These are phyloP conservation scores for Lomentospora prolificans DNA, from an alignment of 2,329 filamentous ascomycete species.

Conservation along the genomic window DNA sequence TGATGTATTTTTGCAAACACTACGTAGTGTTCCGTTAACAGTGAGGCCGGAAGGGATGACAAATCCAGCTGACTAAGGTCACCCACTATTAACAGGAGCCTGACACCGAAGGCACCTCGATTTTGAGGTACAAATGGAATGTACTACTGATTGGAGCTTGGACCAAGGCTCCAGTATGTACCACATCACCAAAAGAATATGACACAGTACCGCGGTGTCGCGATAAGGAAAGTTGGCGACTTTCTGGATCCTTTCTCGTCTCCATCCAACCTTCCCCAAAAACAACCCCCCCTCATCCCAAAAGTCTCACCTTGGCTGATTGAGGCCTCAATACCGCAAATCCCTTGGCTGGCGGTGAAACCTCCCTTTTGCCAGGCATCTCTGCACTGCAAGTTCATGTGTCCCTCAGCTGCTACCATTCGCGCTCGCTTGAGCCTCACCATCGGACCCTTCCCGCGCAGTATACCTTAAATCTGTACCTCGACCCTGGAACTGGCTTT, in stretches of 20 bases:
- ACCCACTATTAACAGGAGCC: not conserved
- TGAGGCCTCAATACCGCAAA: not conserved
- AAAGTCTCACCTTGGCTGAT: not conserved
- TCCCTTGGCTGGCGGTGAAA: not conserved
- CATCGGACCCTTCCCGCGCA: constrained; percentile 6
- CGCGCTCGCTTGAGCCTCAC: constrained; percentile 7
- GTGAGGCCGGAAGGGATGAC: not conserved
- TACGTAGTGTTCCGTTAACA: too few species aligned
- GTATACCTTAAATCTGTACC: not conserved
- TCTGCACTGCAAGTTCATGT: constrained; percentile 6
- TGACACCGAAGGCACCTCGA: not conserved
- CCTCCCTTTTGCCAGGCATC: not conserved
- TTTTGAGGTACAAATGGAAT: not conserved
- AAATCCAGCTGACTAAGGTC: not conserved
- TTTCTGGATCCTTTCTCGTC: not conserved
- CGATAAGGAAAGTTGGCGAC: not conserved
- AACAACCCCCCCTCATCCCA: not conserved
- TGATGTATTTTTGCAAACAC: not conserved
- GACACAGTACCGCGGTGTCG: not conserved
- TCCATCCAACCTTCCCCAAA: not conserved
- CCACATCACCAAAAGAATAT: not conserved
- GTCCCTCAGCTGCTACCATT: not conserved
- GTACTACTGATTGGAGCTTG: not conserved
- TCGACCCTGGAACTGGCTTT: not conserved
- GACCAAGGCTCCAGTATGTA: not conserved